A percentile compares a stretch with the other conserved stretches of the same genome.
These are phyloP conservation scores for Carex pumila DNA, from an alignment of 176 grass and related monocot species.

Conservation along the genomic window DNA sequence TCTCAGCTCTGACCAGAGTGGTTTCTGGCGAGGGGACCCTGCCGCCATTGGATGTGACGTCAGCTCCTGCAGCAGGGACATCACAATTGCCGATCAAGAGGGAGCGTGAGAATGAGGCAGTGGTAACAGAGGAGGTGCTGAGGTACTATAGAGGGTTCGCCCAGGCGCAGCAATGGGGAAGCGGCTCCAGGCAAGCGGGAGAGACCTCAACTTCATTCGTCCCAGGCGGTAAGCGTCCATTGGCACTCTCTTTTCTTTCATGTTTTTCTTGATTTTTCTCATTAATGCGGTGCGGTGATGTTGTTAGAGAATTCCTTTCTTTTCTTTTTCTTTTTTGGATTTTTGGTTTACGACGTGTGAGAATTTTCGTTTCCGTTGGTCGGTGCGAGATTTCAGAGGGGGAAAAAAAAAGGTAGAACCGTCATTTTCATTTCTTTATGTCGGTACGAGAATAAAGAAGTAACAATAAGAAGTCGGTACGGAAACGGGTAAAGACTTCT, in stretches of 20 bases:
- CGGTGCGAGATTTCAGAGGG: background rate
- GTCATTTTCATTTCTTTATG: background rate
- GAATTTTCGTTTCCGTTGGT: background rate
- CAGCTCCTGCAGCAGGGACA: background rate
- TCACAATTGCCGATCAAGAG: conserved; percentile 1
- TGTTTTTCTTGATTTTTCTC: background rate
- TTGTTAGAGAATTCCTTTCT: background rate
- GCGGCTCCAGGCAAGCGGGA: background rate
- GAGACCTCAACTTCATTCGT: background rate
- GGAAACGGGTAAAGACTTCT: background rate
- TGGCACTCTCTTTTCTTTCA: background rate
- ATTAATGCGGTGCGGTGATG: background rate
- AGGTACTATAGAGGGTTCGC: conserved; percentile 19
- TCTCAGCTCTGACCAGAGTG: conserved; percentile 51
- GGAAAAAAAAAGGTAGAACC: background rate
- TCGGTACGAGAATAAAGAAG: background rate
- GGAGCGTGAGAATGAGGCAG: conserved; percentile 23
- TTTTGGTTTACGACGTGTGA: background rate
- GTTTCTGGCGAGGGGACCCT: conserved; percentile 22
- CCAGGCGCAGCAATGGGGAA: background rate
- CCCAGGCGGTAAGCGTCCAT: background rate
- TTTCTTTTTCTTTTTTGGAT: too few relatives aligned
- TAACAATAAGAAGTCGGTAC: background rate
- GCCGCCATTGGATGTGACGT: background rate
- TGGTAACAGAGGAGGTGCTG: conserved; percentile 16